Conservation (phyloP, 2,329 filamentous ascomycete genomes). For the Pseudocercospora eumusae region DNA sequence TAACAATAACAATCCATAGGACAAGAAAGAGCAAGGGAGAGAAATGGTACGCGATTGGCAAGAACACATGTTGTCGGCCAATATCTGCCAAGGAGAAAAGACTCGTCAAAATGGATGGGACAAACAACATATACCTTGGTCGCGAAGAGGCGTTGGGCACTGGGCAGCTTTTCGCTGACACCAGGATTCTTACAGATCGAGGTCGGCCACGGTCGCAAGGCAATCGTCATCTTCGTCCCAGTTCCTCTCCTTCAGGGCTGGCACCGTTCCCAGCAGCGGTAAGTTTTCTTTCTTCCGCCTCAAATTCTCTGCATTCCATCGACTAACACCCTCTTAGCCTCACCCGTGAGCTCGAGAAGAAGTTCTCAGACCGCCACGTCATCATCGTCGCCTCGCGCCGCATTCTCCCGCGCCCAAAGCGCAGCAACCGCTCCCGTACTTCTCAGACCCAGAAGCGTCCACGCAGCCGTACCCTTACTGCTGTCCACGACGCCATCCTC, state of each 20-base stretch:
- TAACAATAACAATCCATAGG: constrained; percentile 5
- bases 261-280: constrained; percentile 99
- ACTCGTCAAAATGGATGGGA: constrained; percentile 15
- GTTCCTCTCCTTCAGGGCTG: constrained; percentile 97
- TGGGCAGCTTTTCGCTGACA: constrained; percentile 58
- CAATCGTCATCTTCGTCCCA: constrained; percentile 99
- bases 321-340: constrained; percentile 65
- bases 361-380: constrained; percentile 99
- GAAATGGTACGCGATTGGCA: constrained; percentile 13
- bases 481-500: constrained; percentile 98
- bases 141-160: constrained; percentile 58
- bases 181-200: constrained; percentile 78
- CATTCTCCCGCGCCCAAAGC: constrained; percentile 98
- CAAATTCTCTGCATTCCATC: too few species aligned
- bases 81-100: not conserved
- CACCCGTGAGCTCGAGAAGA: constrained; percentile 99
- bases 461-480: constrained; percentile 94
- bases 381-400: constrained; percentile 98
- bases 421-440: constrained; percentile 93
- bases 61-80: constrained; percentile 1
- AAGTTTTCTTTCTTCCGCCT: too few species aligned
- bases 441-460: constrained; percentile 98
- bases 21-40: constrained; percentile 3
- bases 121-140: constrained; percentile 19
- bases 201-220: constrained; percentile 99